Percentiles rank a stretch among this genome's conserved stretches.
Evolutionary conservation across 2,329 filamentous ascomycete species (phyloP).

Genomic region (Fusarium graminum): DNA sequence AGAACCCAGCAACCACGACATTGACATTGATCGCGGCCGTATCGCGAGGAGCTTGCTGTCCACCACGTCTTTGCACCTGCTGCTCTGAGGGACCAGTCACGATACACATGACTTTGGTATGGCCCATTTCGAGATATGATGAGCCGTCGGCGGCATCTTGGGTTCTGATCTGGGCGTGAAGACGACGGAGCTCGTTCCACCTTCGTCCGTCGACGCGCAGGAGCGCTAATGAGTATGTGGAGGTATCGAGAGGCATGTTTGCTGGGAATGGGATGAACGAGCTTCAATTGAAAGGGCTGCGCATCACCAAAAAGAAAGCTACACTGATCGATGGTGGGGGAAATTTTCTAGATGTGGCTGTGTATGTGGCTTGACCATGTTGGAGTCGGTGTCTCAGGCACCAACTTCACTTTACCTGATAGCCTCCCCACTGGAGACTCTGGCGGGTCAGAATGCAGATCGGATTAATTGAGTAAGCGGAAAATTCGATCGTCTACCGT

Average conservation of each 20-base stretch:
- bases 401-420: no score
- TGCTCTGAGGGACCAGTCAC: constrained; percentile 86
- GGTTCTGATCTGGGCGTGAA: constrained; percentile 90
- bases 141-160: constrained; percentile 94
- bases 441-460: constrained; percentile 24
- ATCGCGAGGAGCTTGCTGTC: constrained; percentile 61
- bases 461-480: constrained; percentile 35
- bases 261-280: constrained; percentile 4
- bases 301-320: constrained; percentile 23
- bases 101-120: constrained; percentile 96
- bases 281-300: constrained; percentile 9
- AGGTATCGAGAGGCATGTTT: constrained; percentile 92
- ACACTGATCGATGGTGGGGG: constrained; percentile 44
- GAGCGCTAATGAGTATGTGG: constrained; percentile 88
- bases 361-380: constrained; percentile 34
- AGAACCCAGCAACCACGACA: constrained; percentile 89
- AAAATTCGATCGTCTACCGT: background rate
- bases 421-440: background rate
- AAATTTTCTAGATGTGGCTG: constrained; percentile 46
- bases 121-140: constrained; percentile 95
- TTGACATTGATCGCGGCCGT: constrained; percentile 78
- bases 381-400: no score
- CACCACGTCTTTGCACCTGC: constrained; percentile 54
- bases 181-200: constrained; percentile 95
- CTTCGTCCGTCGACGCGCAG: constrained; percentile 85